A percentile compares a stretch with the other conserved stretches of the same genome.
Conservation (phyloP, 1,284 basidiomycete species). For the Heterobasidion irregulare region DNA sequence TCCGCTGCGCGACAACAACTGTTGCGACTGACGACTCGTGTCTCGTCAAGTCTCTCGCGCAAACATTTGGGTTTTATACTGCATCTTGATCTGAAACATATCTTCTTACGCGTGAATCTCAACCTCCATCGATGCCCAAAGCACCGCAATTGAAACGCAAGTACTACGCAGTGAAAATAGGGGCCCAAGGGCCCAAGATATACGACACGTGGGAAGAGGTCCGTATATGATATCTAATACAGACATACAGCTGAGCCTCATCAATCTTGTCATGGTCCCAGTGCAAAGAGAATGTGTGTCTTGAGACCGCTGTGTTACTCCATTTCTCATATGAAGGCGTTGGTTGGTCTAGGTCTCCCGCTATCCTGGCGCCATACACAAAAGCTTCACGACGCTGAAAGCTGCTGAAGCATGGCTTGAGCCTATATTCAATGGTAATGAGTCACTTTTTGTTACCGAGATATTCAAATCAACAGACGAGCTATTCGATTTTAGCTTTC, state of each 20-base stretch:
- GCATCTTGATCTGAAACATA: neutral
- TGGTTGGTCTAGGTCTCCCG: conserved; percentile 30
- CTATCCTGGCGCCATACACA: conserved; percentile 37
- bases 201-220: conserved; percentile 49
- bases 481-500: too few species aligned
- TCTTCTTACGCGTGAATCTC: neutral
- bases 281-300: conserved; percentile 31
- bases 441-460: neutral
- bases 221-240: neutral
- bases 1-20: too few species aligned
- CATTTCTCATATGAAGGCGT: neutral
- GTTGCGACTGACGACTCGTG: too few species aligned
- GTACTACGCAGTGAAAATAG: conserved; percentile 49
- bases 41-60: too few species aligned
- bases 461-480: too few species aligned
- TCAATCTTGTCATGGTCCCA: conserved; percentile 13
- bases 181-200: conserved; percentile 42
- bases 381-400: conserved; percentile 33
- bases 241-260: neutral
- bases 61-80: too few species aligned
- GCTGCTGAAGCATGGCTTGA: conserved; percentile 40
- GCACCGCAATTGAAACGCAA: conserved; percentile 20
- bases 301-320: neutral
- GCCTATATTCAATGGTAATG: neutral
- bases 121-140: neutral